Percentiles rank a stretch among this genome's conserved stretches.
These are phyloP conservation scores for Mycena polygramma DNA, from an alignment of 768 basidiomycete genomes.

Conservation along the genomic window DNA sequence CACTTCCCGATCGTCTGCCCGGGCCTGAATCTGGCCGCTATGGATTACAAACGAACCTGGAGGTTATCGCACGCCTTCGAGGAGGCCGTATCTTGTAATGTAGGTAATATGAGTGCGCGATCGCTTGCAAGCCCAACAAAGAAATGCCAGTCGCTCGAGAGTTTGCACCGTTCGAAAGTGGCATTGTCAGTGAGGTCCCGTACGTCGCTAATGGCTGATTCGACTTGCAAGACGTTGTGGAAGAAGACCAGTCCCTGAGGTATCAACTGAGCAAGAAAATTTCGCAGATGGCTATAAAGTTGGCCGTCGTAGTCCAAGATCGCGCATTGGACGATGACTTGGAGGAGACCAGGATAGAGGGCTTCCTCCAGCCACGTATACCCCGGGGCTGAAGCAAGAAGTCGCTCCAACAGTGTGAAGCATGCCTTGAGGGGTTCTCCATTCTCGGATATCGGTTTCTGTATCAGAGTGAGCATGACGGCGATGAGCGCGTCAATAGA, in stretches of 20 bases:
- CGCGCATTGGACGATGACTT: not conserved
- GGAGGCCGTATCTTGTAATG: too few relatives aligned
- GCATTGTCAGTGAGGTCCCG: not conserved
- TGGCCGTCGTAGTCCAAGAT: not conserved
- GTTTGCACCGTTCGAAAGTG: not conserved
- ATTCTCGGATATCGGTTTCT: not conserved
- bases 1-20: too few relatives aligned
- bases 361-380: not conserved
- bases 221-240: not conserved
- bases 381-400: not conserved
- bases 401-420: not conserved
- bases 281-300: not conserved
- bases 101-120: too few relatives aligned
- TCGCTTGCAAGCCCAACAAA: too few relatives aligned
- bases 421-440: not conserved
- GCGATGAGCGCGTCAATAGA: not conserved
- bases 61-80: not conserved
- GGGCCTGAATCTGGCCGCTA: too few relatives aligned
- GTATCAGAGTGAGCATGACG: not conserved
- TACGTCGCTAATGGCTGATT: not conserved
- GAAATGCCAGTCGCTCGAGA: not conserved
- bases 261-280: not conserved
- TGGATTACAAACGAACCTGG: not conserved
- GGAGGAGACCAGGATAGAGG: not conserved
- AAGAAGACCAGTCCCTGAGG: not conserved